phyloP scores from a whole-genome alignment of 495 filamentous ascomycete genomes.

The Pseudevernia furfuracea region DNA sequence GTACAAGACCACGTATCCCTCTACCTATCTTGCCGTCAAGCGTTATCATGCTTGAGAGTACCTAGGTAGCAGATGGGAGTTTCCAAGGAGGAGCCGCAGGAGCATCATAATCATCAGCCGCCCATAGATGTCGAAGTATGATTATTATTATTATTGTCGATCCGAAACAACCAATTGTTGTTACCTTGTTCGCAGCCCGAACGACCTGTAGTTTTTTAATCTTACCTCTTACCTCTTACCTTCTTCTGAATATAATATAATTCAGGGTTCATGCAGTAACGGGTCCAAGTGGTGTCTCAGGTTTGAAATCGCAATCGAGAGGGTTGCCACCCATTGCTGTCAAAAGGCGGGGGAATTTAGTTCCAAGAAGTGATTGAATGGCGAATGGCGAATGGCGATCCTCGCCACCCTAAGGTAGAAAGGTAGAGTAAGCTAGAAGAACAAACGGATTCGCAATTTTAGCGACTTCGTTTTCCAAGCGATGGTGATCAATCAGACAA shows the following conservation, averaged over 20 bases:
- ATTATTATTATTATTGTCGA: neutral
- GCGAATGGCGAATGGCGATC: too few species aligned
- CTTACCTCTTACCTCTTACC: too few species aligned
- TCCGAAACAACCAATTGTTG: neutral
- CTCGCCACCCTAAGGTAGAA: neutral
- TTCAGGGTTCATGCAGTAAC: neutral
- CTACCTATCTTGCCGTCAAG: neutral
- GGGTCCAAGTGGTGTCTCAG: neutral
- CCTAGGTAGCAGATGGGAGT: neutral
- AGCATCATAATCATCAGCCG: neutral
- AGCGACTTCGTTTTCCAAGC: neutral
- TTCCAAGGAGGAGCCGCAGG: neutral
- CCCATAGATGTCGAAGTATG: too few species aligned
- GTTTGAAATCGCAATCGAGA: neutral
- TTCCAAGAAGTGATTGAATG: too few species aligned
- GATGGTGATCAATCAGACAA: constrained; percentile 14
- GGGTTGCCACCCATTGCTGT: neutral
- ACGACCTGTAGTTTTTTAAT: too few species aligned
- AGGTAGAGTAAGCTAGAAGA: too few species aligned
- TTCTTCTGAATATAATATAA: too few species aligned
- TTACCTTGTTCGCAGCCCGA: too few species aligned
- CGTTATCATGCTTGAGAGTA: neutral
- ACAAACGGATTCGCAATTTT: neutral
- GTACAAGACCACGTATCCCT: neutral
- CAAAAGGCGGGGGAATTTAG: neutral